Conservation (phyloP, 306 rosid genomes). For the Quercus engelmannii region DNA sequence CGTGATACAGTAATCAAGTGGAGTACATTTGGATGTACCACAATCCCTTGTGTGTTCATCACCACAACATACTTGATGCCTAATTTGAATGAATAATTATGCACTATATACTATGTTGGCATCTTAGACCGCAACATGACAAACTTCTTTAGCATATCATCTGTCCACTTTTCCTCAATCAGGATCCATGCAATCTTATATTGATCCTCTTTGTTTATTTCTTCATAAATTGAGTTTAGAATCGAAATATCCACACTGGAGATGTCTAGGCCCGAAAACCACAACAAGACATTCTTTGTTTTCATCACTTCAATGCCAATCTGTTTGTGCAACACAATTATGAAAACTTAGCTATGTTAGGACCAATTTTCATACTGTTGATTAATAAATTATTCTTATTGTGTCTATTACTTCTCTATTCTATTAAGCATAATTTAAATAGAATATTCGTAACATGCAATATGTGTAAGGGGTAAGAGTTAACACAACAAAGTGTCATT, state of each 20-base stretch:
- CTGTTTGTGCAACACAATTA: background rate
- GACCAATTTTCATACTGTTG: too few relatives aligned
- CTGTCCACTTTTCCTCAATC: conserved; percentile 16
- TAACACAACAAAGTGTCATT: too few relatives aligned
- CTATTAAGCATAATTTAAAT: too few relatives aligned
- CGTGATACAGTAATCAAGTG: conserved; percentile 29
- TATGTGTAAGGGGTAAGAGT: too few relatives aligned
- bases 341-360: background rate
- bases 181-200: conserved; percentile 44
- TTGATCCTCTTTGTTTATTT: background rate
- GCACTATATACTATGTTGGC: conserved; percentile 39
- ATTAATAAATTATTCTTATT: too few relatives aligned
- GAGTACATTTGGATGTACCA: conserved; percentile 27
- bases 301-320: conserved; percentile 16
- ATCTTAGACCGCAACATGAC: background rate
- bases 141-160: conserved; percentile 25
- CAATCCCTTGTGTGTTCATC: conserved; percentile 28
- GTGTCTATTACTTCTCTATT: too few relatives aligned
- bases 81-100: background rate
- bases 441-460: too few relatives aligned
- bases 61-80: conserved; percentile 29
- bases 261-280: conserved; percentile 29
- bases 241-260: conserved; percentile 10
- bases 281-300: conserved; percentile 22
- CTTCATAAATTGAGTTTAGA: conserved; percentile 21